Conservation (phyloP, 2,329 filamentous ascomycete species). For the Pseudodiploospora longispora region DNA sequence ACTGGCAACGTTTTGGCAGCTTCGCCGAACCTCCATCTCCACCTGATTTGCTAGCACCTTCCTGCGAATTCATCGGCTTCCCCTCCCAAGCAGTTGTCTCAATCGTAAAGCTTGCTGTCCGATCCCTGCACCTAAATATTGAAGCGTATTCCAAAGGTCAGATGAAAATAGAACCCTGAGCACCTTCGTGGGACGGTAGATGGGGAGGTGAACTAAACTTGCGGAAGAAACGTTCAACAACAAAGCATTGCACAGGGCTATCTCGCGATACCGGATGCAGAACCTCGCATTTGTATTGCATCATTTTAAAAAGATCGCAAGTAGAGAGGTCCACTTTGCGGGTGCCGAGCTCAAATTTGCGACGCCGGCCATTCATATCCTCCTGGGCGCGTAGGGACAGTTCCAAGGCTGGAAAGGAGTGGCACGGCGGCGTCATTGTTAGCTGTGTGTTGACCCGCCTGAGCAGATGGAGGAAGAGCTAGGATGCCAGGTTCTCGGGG, state of each 20-base stretch:
- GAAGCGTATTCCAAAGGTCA: not conserved
- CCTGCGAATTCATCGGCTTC: conserved; percentile 5
- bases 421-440: conserved; percentile 51
- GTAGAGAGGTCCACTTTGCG: conserved; percentile 40
- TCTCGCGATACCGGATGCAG: conserved; percentile 36
- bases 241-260: conserved; percentile 46
- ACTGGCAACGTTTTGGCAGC: conserved; percentile 19
- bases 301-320: conserved; percentile 49
- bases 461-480: conserved; percentile 29
- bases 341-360: conserved; percentile 36
- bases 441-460: not conserved
- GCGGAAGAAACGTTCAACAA: conserved; percentile 52
- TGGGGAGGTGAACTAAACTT: conserved; percentile 35
- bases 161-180: too few relatives aligned
- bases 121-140: conserved; percentile 46
- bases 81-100: conserved; percentile 59
- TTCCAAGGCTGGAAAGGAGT: conserved; percentile 43
- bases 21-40: not conserved
- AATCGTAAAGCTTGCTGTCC: conserved; percentile 48
- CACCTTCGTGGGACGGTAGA: not conserved
- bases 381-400: conserved; percentile 42
- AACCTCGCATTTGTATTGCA: conserved; percentile 54
- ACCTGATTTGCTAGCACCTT: conserved; percentile 6
- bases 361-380: conserved; percentile 40
- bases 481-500: conserved; percentile 43